phyloP scores from a whole-genome alignment of 768 basidiomycete species.

The Termitomyces sp. region DNA sequence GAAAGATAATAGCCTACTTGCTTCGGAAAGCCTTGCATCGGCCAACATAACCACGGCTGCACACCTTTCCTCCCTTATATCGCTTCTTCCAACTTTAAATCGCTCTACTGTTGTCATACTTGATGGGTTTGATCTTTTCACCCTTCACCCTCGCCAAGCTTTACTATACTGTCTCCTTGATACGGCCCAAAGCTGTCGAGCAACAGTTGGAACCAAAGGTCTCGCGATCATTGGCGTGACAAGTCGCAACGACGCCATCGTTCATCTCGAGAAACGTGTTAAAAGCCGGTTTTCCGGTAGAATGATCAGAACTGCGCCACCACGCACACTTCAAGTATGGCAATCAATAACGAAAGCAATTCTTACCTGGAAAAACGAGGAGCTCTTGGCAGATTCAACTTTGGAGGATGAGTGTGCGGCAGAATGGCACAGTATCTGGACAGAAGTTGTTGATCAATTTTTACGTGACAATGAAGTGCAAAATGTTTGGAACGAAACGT shows the following conservation, averaged over 20 bases:
- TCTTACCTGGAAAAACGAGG: slow-evolving; percentile 29
- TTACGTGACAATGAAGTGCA: slow-evolving; percentile 41
- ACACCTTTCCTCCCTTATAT: slow-evolving; percentile 69
- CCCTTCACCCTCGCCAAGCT: slow-evolving; percentile 86
- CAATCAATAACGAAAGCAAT: slow-evolving; percentile 39
- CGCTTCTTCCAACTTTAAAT: slow-evolving; percentile 69
- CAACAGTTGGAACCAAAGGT: slow-evolving; percentile 53
- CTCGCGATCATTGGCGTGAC: slow-evolving; percentile 86
- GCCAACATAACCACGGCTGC: slow-evolving; percentile 48
- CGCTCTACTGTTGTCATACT: slow-evolving; percentile 80
- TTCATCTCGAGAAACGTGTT: slow-evolving; percentile 90
- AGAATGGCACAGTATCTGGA: slow-evolving; percentile 67
- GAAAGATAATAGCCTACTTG: slow-evolving; percentile 33
- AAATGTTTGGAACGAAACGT: slow-evolving; percentile 50
- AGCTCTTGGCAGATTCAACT: slow-evolving; percentile 9
- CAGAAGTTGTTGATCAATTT: slow-evolving; percentile 47
- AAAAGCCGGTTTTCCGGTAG: slow-evolving; percentile 96
- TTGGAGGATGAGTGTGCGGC: slow-evolving; percentile 19
- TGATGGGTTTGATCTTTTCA: slow-evolving; percentile 93
- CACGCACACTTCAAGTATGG: slow-evolving; percentile 44
- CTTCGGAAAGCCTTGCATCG: slow-evolving; percentile 29
- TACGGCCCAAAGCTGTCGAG: slow-evolving; percentile 81
- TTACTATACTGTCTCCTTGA: slow-evolving; percentile 94
- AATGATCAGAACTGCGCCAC: slow-evolving; percentile 72
- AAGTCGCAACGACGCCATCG: slow-evolving; percentile 81